Conservation (phyloP, 1,284 basidiomycete species). For the Sanguinoderma infundibulare region DNA sequence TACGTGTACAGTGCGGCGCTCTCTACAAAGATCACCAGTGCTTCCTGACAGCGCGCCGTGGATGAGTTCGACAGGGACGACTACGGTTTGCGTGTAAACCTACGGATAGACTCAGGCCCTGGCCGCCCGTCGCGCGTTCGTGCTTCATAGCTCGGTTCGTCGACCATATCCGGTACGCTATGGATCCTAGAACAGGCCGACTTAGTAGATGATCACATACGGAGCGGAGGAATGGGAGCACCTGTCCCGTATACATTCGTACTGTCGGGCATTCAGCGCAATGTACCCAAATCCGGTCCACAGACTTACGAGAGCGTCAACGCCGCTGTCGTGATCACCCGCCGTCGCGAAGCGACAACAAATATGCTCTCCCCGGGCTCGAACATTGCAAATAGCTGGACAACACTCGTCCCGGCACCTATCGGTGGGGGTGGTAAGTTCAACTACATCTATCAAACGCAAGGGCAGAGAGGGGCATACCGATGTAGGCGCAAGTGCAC, state of each 20-base stretch:
- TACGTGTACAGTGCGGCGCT: slow-evolving; percentile 23
- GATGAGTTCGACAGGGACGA: neutral
- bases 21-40: slow-evolving; percentile 19
- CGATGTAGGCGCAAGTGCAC: slow-evolving; percentile 14
- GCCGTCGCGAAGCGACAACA: slow-evolving; percentile 12
- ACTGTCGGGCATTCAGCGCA: neutral
- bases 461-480: neutral
- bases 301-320: slow-evolving; percentile 18
- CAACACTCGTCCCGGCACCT: slow-evolving; percentile 21
- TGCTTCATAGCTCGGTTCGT: slow-evolving; percentile 18
- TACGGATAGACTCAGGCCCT: slow-evolving; percentile 9
- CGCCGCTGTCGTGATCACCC: slow-evolving; percentile 18
- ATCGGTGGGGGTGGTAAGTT: neutral
- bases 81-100: neutral
- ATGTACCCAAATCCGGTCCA: too few relatives aligned
- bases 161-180: slow-evolving; percentile 24
- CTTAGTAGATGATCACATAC: neutral
- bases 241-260: slow-evolving; percentile 23
- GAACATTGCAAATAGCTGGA: slow-evolving; percentile 16
- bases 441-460: neutral
- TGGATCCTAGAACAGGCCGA: slow-evolving; percentile 3
- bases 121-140: slow-evolving; percentile 3
- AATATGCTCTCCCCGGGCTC: slow-evolving; percentile 20
- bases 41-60: slow-evolving; percentile 4
- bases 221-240: neutral